phyloP scores from a whole-genome alignment of 192 early-diverging fungal species.

The Coemansia sp. region DNA sequence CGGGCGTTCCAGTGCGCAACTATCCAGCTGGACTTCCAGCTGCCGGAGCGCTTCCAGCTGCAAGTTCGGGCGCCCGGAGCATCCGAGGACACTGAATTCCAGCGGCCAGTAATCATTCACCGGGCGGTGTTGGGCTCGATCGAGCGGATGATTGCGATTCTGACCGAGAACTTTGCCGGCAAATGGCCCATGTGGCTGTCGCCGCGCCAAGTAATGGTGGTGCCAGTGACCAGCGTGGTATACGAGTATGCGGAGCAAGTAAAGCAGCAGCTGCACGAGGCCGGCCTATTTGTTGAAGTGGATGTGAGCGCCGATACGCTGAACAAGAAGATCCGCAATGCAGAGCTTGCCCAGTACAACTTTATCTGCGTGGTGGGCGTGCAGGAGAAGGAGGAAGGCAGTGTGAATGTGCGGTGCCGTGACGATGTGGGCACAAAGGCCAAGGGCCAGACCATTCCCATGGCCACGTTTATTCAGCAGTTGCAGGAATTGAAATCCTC shows the following conservation, averaged over 20 bases:
- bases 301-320: conserved; percentile 84
- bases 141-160: conserved; percentile 92
- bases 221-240: conserved; percentile 80
- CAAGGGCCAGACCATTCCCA: conserved; percentile 74
- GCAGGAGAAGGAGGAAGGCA: conserved; percentile 69
- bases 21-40: conserved; percentile 97
- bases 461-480: conserved; percentile 69
- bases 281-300: conserved; percentile 81
- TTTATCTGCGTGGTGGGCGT: conserved; percentile 95
- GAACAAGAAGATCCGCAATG: conserved; percentile 97
- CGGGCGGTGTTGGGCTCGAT: conserved; percentile 96
- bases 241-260: conserved; percentile 81
- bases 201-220: conserved; percentile 87
- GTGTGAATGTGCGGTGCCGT: conserved; percentile 89
- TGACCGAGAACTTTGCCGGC: conserved; percentile 94
- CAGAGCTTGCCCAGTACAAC: conserved; percentile 92
- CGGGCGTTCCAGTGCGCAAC: conserved; percentile 96
- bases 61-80: conserved; percentile 74
- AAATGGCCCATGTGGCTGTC: conserved; percentile 99
- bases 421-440: conserved; percentile 79
- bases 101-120: conserved; percentile 97
- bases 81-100: conserved; percentile 55
- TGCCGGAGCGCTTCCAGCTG: conserved; percentile 91
- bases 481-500: conserved; percentile 65
- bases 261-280: conserved; percentile 61